phyloP scores from a whole-genome alignment of 2,329 filamentous ascomycete species.

The Arthrobotrys conoides region DNA sequence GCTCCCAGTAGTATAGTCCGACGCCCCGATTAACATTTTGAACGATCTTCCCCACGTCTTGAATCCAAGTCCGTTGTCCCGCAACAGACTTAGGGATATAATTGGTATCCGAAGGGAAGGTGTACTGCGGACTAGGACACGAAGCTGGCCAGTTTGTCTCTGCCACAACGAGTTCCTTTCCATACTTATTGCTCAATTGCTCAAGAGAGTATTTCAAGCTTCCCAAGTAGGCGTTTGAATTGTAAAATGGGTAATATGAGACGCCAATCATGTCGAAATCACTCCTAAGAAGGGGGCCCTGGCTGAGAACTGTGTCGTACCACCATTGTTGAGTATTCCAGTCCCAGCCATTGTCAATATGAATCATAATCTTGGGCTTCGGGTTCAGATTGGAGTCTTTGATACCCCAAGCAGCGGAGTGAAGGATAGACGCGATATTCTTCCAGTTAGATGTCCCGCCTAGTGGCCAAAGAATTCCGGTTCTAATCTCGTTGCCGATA shows the following conservation, averaged over 20 bases:
- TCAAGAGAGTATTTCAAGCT: constrained; percentile 40
- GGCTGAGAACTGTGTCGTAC: constrained; percentile 73
- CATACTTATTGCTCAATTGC: constrained; percentile 55
- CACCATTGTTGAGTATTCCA: constrained; percentile 77
- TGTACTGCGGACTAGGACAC: constrained; percentile 73
- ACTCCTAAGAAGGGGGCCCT: constrained; percentile 69
- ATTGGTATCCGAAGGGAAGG: constrained; percentile 67
- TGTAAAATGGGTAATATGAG: constrained; percentile 79
- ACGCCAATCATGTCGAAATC: constrained; percentile 82
- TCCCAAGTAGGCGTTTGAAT: constrained; percentile 27
- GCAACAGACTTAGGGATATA: constrained; percentile 68
- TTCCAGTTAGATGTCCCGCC: constrained; percentile 72
- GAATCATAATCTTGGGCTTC: constrained; percentile 79
- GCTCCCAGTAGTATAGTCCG: constrained; percentile 82
- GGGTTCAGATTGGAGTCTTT: constrained; percentile 74
- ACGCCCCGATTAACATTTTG: constrained; percentile 70
- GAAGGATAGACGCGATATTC: constrained; percentile 76
- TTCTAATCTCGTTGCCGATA: constrained; percentile 81
- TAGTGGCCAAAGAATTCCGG: constrained; percentile 77
- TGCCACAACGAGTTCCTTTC: constrained; percentile 77
- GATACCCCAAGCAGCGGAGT: constrained; percentile 76
- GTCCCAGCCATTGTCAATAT: constrained; percentile 82
- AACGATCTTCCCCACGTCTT: constrained; percentile 74
- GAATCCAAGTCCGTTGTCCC: constrained; percentile 76
- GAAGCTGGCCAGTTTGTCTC: constrained; percentile 79